A percentile compares a stretch with the other conserved stretches of the same genome.
These are phyloP conservation scores for Mortierella sp. DNA, from an alignment of 371 early-diverging fungal genomes.

Conservation along the genomic window DNA sequence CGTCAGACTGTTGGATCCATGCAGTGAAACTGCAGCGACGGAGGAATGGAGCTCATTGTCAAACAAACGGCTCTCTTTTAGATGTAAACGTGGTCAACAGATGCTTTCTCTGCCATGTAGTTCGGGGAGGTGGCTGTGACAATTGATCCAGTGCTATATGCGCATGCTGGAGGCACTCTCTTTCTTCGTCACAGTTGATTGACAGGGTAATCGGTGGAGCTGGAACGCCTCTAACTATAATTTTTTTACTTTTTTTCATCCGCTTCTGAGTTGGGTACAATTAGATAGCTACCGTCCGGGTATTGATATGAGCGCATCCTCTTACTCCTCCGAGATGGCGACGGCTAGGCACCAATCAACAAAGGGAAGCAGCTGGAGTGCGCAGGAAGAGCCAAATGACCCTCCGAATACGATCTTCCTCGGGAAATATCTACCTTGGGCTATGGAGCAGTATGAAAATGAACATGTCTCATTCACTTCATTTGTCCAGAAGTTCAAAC, in stretches of 20 bases:
- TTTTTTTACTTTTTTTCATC: slow-evolving; percentile 6
- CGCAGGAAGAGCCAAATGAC: slow-evolving; percentile 14
- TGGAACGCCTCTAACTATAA: slow-evolving; percentile 10
- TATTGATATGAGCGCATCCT: not conserved
- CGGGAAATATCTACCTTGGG: slow-evolving; percentile 9
- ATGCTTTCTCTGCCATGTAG: slow-evolving; percentile 7
- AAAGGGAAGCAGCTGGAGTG: slow-evolving; percentile 4
- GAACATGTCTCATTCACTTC: slow-evolving; percentile 24
- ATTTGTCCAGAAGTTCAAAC: slow-evolving; percentile 17
- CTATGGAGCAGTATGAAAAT: slow-evolving; percentile 6
- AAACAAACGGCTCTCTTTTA: slow-evolving; percentile 23
- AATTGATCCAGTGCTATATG: slow-evolving; percentile 12
- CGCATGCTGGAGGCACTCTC: slow-evolving; percentile 16
- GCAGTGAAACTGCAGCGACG: slow-evolving; percentile 14
- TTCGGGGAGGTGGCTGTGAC: slow-evolving; percentile 6
- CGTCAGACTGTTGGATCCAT: slow-evolving; percentile 27
- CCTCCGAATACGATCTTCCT: not conserved
- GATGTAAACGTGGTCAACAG: slow-evolving; percentile 26
- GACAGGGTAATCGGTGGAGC: slow-evolving; percentile 3
- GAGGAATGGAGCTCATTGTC: slow-evolving; percentile 21
- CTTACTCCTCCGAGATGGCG: slow-evolving; percentile 7
- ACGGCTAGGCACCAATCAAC: not conserved
- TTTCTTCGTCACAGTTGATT: slow-evolving; percentile 8
- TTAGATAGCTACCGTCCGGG: slow-evolving; percentile 1
- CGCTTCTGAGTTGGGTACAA: not conserved